phyloP scores from a whole-genome alignment of 176 grass and related monocot species.

The Musa schizocarpa region DNA sequence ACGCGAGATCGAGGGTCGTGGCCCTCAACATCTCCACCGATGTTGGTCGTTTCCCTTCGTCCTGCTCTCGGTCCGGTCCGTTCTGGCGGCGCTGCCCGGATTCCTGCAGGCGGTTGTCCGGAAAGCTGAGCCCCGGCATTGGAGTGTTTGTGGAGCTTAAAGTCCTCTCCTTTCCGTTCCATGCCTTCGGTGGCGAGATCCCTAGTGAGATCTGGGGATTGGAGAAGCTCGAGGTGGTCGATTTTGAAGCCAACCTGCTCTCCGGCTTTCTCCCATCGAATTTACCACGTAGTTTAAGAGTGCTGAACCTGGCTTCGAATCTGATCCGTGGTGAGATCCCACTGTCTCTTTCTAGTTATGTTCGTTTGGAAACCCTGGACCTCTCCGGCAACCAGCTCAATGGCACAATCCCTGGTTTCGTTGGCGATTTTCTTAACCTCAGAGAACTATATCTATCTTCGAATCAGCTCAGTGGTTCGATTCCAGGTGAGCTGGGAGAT shows the following conservation, averaged over 20 bases:
- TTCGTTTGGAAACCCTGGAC: conserved; percentile 53
- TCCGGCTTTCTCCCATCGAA: conserved; percentile 37
- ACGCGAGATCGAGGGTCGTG: conserved; percentile 33
- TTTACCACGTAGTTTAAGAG: conserved; percentile 40
- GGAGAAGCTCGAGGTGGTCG: conserved; percentile 41
- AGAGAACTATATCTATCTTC: conserved; percentile 55
- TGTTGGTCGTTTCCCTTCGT: not conserved
- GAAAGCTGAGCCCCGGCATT: conserved; percentile 18
- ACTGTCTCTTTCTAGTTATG: conserved; percentile 28
- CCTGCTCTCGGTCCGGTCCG: not conserved
- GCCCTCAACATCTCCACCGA: conserved; percentile 40
- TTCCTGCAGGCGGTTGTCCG: not conserved
- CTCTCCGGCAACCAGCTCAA: conserved; percentile 71
- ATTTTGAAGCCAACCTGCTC: conserved; percentile 39
- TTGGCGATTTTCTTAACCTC: conserved; percentile 24
- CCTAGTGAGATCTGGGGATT: conserved; percentile 50
- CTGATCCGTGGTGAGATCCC: conserved; percentile 65
- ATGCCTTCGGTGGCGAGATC: conserved; percentile 41
- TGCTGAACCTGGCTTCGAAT: conserved; percentile 61
- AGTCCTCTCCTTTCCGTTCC: conserved; percentile 28
- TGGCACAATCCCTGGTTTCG: conserved; percentile 55
- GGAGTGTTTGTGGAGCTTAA: not conserved
- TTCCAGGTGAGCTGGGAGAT: conserved; percentile 48
- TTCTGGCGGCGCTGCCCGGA: not conserved
- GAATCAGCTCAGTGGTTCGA: conserved; percentile 64